Evolutionary conservation across 2,329 filamentous ascomycete genomes (phyloP).

Genomic region (Fusarium subglutinans): DNA sequence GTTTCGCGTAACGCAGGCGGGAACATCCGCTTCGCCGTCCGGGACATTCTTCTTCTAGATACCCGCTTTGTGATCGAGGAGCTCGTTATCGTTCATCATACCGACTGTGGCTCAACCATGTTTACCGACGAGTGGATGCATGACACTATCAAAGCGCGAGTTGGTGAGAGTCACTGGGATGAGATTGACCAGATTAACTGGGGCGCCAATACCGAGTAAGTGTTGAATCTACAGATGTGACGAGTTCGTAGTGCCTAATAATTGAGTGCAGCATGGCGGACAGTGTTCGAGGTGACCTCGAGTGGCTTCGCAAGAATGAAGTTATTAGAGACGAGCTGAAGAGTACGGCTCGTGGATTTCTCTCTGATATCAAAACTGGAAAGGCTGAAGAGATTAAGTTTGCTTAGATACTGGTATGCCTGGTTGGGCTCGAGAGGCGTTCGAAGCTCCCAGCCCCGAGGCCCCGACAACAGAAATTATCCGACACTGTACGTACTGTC

Average conservation of each 20-base stretch:
- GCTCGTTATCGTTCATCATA: not conserved
- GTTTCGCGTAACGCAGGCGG: not conserved
- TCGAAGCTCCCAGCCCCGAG: not conserved
- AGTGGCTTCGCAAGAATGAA: not conserved
- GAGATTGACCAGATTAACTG: not conserved
- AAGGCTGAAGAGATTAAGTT: not conserved
- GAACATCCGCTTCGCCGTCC: not conserved
- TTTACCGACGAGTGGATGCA: not conserved
- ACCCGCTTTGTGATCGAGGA: not conserved
- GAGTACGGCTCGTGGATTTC: not conserved
- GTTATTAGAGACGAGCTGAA: not conserved
- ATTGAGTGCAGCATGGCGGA: not conserved
- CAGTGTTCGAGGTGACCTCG: not conserved
- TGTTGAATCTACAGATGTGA: not conserved
- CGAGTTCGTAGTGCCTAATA: rapidly evolving
- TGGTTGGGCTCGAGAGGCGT: not conserved
- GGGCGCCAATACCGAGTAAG: not conserved
- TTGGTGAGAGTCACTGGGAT: not conserved
- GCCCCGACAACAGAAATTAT: too few species aligned
- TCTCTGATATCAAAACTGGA: not conserved
- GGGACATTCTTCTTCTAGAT: not conserved
- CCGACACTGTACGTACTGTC: too few species aligned
- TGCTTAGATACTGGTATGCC: not conserved
- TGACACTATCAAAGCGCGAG: not conserved
- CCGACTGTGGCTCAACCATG: not conserved